Percentiles rank a stretch among this genome's conserved stretches.
Evolutionary conservation across 108 stramenopile genomes (phyloP).

Genomic region (Pseudonitzschia delicatissima): DNA sequence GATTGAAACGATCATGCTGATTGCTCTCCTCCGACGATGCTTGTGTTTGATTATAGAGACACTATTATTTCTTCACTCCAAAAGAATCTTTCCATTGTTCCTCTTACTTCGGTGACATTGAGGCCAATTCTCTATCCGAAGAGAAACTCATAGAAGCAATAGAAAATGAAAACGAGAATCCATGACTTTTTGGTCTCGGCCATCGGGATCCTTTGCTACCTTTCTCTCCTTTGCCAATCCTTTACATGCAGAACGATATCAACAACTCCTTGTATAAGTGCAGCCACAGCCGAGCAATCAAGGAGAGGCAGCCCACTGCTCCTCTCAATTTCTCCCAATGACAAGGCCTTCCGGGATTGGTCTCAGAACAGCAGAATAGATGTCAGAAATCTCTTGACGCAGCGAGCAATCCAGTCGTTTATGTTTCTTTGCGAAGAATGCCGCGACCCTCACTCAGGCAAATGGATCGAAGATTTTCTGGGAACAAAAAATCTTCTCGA

Average conservation of each 20-base stretch:
- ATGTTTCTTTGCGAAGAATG: slow-evolving; percentile 56
- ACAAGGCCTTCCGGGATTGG: slow-evolving; percentile 8
- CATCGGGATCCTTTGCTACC: not conserved
- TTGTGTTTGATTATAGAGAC: too few relatives aligned
- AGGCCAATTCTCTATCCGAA: too few relatives aligned
- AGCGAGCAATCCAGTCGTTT: slow-evolving; percentile 69
- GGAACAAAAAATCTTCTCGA: slow-evolving; percentile 25
- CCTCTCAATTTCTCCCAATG: not conserved
- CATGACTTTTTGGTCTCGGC: not conserved
- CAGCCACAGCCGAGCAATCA: too few relatives aligned
- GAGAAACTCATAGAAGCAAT: not conserved
- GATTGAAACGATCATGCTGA: too few relatives aligned
- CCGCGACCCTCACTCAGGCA: slow-evolving; percentile 68
- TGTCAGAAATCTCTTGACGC: slow-evolving; percentile 58
- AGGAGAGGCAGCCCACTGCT: not conserved
- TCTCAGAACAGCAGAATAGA: slow-evolving; percentile 22
- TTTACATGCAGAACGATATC: not conserved
- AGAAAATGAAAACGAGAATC: not conserved
- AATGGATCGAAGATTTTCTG: slow-evolving; percentile 46
- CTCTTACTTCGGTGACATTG: too few relatives aligned
- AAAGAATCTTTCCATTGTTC: too few relatives aligned
- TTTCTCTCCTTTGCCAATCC: not conserved
- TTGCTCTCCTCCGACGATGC: too few relatives aligned
- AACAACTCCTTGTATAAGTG: too few relatives aligned
- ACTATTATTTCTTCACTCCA: too few relatives aligned